Conservation (phyloP, 495 filamentous ascomycete genomes). For the Trichoderma reesei region DNA sequence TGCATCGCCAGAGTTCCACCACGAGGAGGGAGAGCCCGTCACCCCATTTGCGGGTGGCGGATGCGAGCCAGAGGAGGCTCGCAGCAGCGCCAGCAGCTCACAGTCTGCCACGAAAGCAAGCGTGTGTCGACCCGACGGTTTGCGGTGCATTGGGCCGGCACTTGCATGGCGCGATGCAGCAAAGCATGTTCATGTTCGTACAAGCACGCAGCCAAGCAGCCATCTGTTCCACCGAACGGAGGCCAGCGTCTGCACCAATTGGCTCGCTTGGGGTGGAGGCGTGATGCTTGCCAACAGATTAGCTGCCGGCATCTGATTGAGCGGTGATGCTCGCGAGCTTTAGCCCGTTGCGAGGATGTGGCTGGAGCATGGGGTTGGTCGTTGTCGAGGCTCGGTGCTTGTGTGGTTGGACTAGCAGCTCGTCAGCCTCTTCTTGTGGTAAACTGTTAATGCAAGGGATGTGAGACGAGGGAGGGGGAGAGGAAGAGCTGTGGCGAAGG, state of each 20-base stretch:
- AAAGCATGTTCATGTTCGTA: slow-evolving; percentile 4
- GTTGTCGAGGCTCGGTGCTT: background rate
- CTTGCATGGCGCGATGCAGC: slow-evolving; percentile 7
- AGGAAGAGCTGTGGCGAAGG: too few species aligned
- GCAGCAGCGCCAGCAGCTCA: slow-evolving; percentile 18
- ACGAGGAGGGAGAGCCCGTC: background rate
- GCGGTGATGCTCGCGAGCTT: background rate
- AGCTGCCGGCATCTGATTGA: background rate
- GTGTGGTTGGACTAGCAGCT: background rate
- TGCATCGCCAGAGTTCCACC: slow-evolving; percentile 1
- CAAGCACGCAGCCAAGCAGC: background rate
- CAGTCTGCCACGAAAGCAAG: slow-evolving; percentile 39
- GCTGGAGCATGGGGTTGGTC: slow-evolving; percentile 1
- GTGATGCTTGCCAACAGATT: background rate
- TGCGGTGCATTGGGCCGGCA: slow-evolving; percentile 7
- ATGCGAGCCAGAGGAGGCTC: background rate
- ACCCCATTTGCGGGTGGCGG: background rate
- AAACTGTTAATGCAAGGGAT: too few species aligned
- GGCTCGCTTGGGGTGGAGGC: slow-evolving; percentile 4
- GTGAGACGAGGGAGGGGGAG: too few species aligned
- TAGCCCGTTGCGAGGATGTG: background rate
- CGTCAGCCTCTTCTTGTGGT: background rate
- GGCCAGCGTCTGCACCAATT: background rate
- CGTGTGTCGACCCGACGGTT: slow-evolving; percentile 10
- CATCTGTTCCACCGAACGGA: background rate